Conservation (phyloP, 805 yeast genomes). For the Priceomyces fermenticarens region DNA sequence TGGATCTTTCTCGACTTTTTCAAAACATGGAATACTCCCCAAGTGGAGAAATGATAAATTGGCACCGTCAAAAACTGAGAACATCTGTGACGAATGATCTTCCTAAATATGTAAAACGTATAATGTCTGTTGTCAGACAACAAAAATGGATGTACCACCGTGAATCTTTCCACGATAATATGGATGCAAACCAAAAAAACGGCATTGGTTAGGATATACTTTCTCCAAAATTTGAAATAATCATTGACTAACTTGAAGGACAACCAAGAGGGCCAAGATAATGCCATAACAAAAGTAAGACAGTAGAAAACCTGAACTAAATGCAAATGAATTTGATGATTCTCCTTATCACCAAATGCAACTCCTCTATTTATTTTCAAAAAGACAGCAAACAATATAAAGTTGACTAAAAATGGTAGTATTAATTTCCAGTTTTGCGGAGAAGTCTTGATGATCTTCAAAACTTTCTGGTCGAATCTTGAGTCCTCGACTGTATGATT, state of each 20-base stretch:
- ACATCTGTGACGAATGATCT: conserved; percentile 50
- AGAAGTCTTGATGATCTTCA: conserved; percentile 12
- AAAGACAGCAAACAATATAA: conserved; percentile 53
- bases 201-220: conserved; percentile 14
- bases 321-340: conserved; percentile 73
- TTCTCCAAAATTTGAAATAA: conserved; percentile 32
- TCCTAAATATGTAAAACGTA: conserved; percentile 80
- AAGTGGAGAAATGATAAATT: conserved; percentile 62
- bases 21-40: conserved; percentile 23
- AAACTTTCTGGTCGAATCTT: conserved; percentile 6
- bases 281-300: conserved; percentile 54
- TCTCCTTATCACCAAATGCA: conserved; percentile 87
- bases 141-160: conserved; percentile 84
- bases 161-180: conserved; percentile 52
- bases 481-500: conserved; percentile 39
- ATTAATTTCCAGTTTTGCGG: conserved; percentile 19
- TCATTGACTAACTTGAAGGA: conserved; percentile 36
- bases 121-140: conserved; percentile 94
- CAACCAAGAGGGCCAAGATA: conserved; percentile 76
- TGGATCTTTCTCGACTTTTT: conserved; percentile 13
- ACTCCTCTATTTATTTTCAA: conserved; percentile 73
- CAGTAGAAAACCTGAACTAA: conserved; percentile 82
- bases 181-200: conserved; percentile 29
- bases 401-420: conserved; percentile 54
- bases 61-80: conserved; percentile 56